A percentile compares a stretch with the other conserved stretches of the same genome.
phyloP scores from a whole-genome alignment of 1,139 yeast species.

The Suhomyces bribrorum region DNA sequence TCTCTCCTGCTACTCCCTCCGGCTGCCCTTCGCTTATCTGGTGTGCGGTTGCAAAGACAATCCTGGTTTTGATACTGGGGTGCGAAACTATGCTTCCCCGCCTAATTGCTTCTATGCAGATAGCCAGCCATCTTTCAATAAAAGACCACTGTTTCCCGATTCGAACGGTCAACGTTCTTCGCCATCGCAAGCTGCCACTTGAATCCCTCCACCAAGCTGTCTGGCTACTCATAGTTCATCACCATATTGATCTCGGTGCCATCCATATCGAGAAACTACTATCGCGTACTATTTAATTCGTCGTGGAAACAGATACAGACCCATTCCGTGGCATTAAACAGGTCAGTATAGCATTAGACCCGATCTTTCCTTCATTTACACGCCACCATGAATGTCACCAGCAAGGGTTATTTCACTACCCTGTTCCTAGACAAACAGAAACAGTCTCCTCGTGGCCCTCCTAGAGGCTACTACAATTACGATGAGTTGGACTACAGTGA shows the following conservation, averaged over 20 bases:
- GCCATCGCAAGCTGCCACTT: too few relatives aligned
- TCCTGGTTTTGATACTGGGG: too few relatives aligned
- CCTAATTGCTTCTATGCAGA: constrained; percentile 4
- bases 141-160: constrained; percentile 1
- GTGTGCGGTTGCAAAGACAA: too few relatives aligned
- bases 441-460: constrained; percentile 15
- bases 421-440: constrained; percentile 21
- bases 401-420: constrained; percentile 25
- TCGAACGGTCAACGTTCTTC: not conserved
- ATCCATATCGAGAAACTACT: too few relatives aligned
- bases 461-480: constrained; percentile 7
- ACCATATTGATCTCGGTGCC: too few relatives aligned
- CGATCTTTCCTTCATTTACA: not conserved
- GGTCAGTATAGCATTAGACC: not conserved
- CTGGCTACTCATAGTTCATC: too few relatives aligned
- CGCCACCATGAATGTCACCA: constrained; percentile 24
- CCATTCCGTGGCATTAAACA: too few relatives aligned
- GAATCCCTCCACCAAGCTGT: too few relatives aligned
- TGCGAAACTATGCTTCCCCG: not conserved
- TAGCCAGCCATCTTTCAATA: constrained; percentile 12
- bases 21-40: too few relatives aligned
- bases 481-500: constrained; percentile 8
- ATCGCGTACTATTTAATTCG: too few relatives aligned
- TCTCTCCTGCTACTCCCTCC: too few relatives aligned
- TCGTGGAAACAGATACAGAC: too few relatives aligned